Base-by-base conservation (phyloP, 352 stramenopile genomes). In the Globisporangium megalacanthum region DNA sequence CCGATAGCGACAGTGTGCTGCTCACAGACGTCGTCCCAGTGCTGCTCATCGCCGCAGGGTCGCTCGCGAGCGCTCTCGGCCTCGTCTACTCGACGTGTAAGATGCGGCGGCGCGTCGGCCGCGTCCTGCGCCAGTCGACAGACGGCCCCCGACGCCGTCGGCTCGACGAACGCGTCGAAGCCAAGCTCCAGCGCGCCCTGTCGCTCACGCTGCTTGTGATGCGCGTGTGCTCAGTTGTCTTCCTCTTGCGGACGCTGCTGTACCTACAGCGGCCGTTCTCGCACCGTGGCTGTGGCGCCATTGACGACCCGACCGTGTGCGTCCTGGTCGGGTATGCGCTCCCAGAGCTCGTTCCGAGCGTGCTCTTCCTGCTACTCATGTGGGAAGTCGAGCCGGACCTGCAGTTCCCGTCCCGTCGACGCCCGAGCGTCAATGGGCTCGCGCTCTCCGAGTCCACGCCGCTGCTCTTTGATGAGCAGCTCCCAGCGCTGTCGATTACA, bases 351-450 rank as follows among this genome's bases (percentile, higher is more conserved):
- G 63, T 92, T 25, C 82, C 84, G 0, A 87, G 78, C 56, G 62
- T 66, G 45, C 64, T 92, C n/a, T 94, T 94, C 56, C 60, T 94
- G 1, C 64, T 89, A 47, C 64, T 94, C n/a, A 92, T 94, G 84
- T 91, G 80, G 80, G 75, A 94, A 31, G 82, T 92, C 33, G 82
- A 94, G 50, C 81, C 84, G 13, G 73, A 81, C 42, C 61, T 91
- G 35, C 73, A 86, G 55, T 75, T 92, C 45, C 77, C 75, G 33
- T 77, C 79, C 1, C 62, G 74, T 4, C 60, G 78, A 20, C 79
- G 73, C 36, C 72, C 79, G 36, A 87, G 75, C 41, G 70, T 78
- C 22, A 76, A 69, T 31, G 61, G 42, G 4, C 25, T 46, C 17
- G 44, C 48, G 17, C 42, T 49, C 44, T 49, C 31, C 20, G 59